Evolutionary conservation across 2,329 filamentous ascomycete genomes (phyloP).

Genomic region (Dothidotthia symphoricarpi): DNA sequence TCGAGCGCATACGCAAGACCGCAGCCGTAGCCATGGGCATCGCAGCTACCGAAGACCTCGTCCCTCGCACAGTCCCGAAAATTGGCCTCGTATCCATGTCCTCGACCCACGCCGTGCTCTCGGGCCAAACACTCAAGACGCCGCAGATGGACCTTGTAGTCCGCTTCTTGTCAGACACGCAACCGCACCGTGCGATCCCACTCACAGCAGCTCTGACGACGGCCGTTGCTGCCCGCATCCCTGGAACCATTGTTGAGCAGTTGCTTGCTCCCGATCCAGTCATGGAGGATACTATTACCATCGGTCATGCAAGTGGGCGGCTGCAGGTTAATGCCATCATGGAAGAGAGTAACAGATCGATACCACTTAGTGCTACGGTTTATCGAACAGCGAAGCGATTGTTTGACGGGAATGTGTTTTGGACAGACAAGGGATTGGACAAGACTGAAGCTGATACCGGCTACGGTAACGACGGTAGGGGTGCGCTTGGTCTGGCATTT

Average conservation of each 20-base stretch:
- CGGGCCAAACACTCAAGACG: conserved; percentile 37
- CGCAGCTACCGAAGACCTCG: conserved; percentile 44
- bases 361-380: conserved; percentile 31
- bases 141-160: conserved; percentile 42
- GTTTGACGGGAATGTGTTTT: conserved; percentile 38
- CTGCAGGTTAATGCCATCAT: conserved; percentile 40
- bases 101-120: conserved; percentile 40
- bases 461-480: conserved; percentile 9
- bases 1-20: conserved; percentile 59
- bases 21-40: conserved; percentile 64
- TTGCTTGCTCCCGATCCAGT: conserved; percentile 26
- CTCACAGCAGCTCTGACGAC: conserved; percentile 46
- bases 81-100: conserved; percentile 56
- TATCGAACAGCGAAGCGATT: conserved; percentile 41
- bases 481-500: conserved; percentile 26
- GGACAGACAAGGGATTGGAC: conserved; percentile 10
- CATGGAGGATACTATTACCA: conserved; percentile 34
- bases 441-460: neutral
- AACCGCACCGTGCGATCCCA: conserved; percentile 47
- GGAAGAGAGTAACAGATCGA: conserved; percentile 21
- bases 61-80: conserved; percentile 62
- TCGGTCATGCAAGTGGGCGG: conserved; percentile 42
- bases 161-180: conserved; percentile 46
- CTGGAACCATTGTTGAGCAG: conserved; percentile 39
- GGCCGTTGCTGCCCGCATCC: conserved; percentile 42